phyloP scores from a whole-genome alignment of 345 rosid genomes.

The Syzygium aromaticum region DNA sequence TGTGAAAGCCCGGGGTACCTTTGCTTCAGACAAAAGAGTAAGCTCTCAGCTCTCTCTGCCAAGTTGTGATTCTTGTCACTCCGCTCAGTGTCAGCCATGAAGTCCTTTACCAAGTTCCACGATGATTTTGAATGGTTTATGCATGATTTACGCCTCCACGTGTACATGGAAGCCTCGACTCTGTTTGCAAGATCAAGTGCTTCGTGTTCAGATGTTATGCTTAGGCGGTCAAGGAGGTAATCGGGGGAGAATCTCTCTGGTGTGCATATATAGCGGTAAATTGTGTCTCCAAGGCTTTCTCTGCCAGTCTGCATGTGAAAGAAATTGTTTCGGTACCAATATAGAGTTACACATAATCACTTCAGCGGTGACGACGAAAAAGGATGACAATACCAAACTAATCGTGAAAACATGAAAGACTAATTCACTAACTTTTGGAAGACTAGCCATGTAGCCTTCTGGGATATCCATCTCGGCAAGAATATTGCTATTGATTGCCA shows the following conservation, averaged over 20 bases:
- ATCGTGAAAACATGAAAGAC: not conserved
- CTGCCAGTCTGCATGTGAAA: slow-evolving; percentile 57
- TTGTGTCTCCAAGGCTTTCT: slow-evolving; percentile 70
- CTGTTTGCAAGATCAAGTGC: slow-evolving; percentile 85
- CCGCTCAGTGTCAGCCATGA: slow-evolving; percentile 50
- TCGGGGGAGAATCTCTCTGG: slow-evolving; percentile 68
- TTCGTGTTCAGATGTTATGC: slow-evolving; percentile 73
- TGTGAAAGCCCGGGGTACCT: slow-evolving; percentile 86
- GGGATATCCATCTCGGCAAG: slow-evolving; percentile 93
- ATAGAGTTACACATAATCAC: not conserved
- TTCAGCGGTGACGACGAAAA: not conserved
- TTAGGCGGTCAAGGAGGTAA: slow-evolving; percentile 54
- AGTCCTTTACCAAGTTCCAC: slow-evolving; percentile 81
- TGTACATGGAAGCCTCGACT: slow-evolving; percentile 82
- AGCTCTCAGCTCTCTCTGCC: slow-evolving; percentile 78
- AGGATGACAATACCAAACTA: not conserved
- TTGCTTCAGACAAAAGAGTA: slow-evolving; percentile 76
- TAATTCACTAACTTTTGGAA: slow-evolving; percentile 60
- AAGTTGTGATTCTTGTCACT: slow-evolving; percentile 67
- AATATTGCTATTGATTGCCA: slow-evolving; percentile 79
- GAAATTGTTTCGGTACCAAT: not conserved
- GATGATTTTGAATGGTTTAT: slow-evolving; percentile 63
- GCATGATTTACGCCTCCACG: slow-evolving; percentile 91
- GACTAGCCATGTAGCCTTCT: slow-evolving; percentile 62
- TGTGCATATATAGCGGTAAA: slow-evolving; percentile 53